phyloP scores from a whole-genome alignment of 352 stramenopile species.

The Phytophthora hibernalis region DNA sequence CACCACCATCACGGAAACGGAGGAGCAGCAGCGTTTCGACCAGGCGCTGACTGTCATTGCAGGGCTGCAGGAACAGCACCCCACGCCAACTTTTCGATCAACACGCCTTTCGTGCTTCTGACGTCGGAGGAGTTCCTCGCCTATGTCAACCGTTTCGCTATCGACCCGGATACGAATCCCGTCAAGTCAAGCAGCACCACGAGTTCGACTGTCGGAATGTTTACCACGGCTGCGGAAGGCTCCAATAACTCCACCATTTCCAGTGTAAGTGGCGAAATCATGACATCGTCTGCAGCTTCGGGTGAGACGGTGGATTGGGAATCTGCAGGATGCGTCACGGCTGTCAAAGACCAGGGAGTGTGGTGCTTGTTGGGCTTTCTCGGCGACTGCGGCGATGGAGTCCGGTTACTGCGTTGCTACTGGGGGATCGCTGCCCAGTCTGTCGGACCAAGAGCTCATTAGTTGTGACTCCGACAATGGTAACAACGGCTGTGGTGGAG shows the following conservation, averaged over 20 bases:
- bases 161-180: constrained; percentile 32
- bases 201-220: constrained; percentile 34
- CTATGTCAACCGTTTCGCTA: constrained; percentile 57
- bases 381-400: constrained; percentile 64
- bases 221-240: constrained; percentile 33
- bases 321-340: constrained; percentile 74
- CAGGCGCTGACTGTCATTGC: constrained; percentile 47
- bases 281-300: constrained; percentile 45
- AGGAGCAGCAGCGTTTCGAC: constrained; percentile 63
- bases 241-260: constrained; percentile 12
- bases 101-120: constrained; percentile 69
- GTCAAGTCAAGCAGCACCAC: constrained; percentile 24
- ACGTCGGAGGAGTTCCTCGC: constrained; percentile 63
- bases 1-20: constrained; percentile 28
- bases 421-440: constrained; percentile 40
- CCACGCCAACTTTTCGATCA: constrained; percentile 60
- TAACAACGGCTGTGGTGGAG: constrained; percentile 63
- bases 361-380: constrained; percentile 69
- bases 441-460: constrained; percentile 77
- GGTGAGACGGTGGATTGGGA: constrained; percentile 78
- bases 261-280: constrained; percentile 35
- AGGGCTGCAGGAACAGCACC: constrained; percentile 55
- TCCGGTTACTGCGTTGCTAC: constrained; percentile 56
- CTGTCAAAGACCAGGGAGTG: constrained; percentile 66
- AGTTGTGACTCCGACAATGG: constrained; percentile 63